Evolutionary conservation across 1,139 yeast genomes (phyloP).

Genomic region (Saccharomyces hybrid): DNA sequence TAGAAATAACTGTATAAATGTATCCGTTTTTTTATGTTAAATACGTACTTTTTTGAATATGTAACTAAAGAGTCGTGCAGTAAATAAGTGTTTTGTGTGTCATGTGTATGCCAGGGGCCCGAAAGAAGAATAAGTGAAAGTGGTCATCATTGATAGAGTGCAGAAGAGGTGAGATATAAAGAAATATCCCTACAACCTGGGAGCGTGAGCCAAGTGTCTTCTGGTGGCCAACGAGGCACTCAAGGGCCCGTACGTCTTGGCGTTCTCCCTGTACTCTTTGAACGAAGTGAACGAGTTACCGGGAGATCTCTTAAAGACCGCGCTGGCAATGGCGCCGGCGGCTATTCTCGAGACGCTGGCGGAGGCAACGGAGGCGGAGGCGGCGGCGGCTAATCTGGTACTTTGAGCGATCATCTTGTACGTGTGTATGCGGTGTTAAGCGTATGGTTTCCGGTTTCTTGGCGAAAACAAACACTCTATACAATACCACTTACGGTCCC

Average conservation of each 20-base stretch:
- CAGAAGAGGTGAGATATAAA: slow-evolving; percentile 23
- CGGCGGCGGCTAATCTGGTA: slow-evolving; percentile 10
- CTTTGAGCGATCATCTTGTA: slow-evolving; percentile 11
- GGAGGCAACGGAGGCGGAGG: slow-evolving; percentile 13
- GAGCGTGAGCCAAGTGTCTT: slow-evolving; percentile 15
- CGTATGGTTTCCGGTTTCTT: neutral
- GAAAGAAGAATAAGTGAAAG: neutral
- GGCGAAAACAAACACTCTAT: neutral
- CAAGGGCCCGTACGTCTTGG: slow-evolving; percentile 28
- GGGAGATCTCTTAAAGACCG: slow-evolving; percentile 13
- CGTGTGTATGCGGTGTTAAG: neutral
- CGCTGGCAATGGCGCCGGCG: slow-evolving; percentile 6
- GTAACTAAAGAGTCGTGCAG: slow-evolving; percentile 1
- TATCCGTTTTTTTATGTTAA: neutral
- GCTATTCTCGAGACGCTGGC: slow-evolving; percentile 11
- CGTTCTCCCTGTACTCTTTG: slow-evolving; percentile 24
- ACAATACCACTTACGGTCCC: neutral
- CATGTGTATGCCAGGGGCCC: slow-evolving; percentile 39
- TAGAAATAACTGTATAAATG: neutral
- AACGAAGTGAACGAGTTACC: slow-evolving; percentile 24
- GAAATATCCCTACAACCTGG: slow-evolving; percentile 12
- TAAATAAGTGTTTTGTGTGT: slow-evolving; percentile 31
- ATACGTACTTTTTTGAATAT: neutral
- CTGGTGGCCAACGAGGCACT: slow-evolving; percentile 21
- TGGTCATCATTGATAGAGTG: neutral